Conservation (phyloP, 2,329 filamentous ascomycete genomes). For the Colletotrichum higginsianum region DNA sequence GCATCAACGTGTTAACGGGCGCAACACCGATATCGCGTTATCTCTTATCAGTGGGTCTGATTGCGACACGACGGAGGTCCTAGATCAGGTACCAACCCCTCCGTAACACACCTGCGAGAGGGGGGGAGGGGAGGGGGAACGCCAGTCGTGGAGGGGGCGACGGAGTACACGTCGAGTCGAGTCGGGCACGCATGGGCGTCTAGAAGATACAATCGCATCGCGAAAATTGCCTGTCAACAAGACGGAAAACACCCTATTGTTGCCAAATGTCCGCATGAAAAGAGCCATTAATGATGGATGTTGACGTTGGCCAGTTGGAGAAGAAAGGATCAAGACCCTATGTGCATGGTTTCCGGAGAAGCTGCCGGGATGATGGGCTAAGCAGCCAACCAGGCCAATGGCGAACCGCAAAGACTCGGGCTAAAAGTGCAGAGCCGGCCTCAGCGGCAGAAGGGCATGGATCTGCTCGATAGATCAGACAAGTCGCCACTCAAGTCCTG, state of each 20-base stretch:
- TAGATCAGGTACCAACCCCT: slow-evolving; percentile 38
- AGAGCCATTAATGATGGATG: not conserved
- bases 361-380: slow-evolving; percentile 18
- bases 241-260: not conserved
- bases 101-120: slow-evolving; percentile 25
- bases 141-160: not conserved
- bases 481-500: slow-evolving; percentile 27
- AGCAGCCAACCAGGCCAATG: slow-evolving; percentile 20
- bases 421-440: not conserved
- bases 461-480: slow-evolving; percentile 24
- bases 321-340: slow-evolving; percentile 34
- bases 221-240: not conserved
- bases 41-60: slow-evolving; percentile 38
- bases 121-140: not conserved
- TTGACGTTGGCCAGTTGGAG: slow-evolving; percentile 1
- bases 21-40: slow-evolving; percentile 39
- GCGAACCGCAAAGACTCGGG: not conserved
- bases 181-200: not conserved
- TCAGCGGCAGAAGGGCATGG: slow-evolving; percentile 18
- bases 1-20: slow-evolving; percentile 23
- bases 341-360: slow-evolving; percentile 30
- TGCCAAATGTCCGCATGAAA: not conserved
- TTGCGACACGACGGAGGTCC: slow-evolving; percentile 9
- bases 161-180: not conserved
- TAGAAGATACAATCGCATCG: not conserved